These are phyloP conservation scores for Crinitomyces ghanaensis DNA, from an alignment of 805 yeast genomes.

Conservation along the genomic window DNA sequence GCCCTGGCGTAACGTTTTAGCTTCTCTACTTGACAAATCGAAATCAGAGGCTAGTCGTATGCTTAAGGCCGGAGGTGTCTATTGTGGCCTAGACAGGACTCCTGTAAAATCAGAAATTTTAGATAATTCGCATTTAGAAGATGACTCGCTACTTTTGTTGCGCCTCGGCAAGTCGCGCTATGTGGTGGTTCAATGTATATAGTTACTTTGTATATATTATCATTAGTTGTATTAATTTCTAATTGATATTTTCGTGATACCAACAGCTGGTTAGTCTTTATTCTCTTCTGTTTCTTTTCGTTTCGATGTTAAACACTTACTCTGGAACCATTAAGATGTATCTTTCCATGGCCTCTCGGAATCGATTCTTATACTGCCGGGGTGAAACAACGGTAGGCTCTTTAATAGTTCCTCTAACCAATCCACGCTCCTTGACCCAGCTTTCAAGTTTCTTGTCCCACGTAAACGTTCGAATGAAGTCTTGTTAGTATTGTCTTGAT, in stretches of 20 bases:
- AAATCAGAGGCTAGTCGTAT: constrained; percentile 47
- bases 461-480: constrained; percentile 89
- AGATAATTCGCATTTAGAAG: constrained; percentile 42
- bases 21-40: constrained; percentile 31
- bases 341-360: constrained; percentile 95
- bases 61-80: constrained; percentile 61
- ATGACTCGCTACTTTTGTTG: constrained; percentile 47
- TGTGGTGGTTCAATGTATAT: constrained; percentile 19
- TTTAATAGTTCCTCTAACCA: constrained; percentile 76
- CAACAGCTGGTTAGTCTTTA: constrained; percentile 23
- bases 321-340: constrained; percentile 93
- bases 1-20: constrained; percentile 42
- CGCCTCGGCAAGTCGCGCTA: constrained; percentile 58
- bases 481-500: constrained; percentile 19
- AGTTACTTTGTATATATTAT: neutral
- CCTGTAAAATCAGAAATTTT: constrained; percentile 40
- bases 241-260: constrained; percentile 16
- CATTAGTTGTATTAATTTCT: neutral
- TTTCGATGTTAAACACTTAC: constrained; percentile 17
- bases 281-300: too few species aligned
- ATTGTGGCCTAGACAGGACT: constrained; percentile 51
- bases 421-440: constrained; percentile 94
- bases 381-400: constrained; percentile 98
- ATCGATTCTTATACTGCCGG: constrained; percentile 83
- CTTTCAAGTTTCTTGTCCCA: constrained; percentile 98